These are phyloP conservation scores for Umbelopsis sp. DNA, from an alignment of 371 early-diverging fungal species.

Conservation along the genomic window DNA sequence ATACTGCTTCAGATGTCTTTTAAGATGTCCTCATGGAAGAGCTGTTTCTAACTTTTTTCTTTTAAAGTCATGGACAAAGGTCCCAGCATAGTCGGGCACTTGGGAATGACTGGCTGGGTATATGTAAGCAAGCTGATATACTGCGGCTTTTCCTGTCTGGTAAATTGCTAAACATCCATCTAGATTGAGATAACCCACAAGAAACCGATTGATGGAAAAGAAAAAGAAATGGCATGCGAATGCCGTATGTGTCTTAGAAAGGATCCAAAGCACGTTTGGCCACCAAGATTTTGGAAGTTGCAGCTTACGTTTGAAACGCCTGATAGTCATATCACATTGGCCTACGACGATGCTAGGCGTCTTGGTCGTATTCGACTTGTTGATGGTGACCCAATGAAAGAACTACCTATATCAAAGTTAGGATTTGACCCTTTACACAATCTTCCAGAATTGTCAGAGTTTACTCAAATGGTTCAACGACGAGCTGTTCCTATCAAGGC, in stretches of 20 bases:
- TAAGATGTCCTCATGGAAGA: no score
- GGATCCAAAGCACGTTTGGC: slow-evolving; percentile 42
- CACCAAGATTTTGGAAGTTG: slow-evolving; percentile 60
- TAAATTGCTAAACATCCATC: not conserved
- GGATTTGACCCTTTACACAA: slow-evolving; percentile 63
- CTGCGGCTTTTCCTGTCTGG: not conserved
- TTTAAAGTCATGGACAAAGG: slow-evolving; percentile 37
- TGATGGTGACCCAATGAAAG: slow-evolving; percentile 39
- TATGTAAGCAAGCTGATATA: slow-evolving; percentile 18
- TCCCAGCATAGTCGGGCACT: slow-evolving; percentile 54
- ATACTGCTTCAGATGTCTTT: slow-evolving; percentile 8
- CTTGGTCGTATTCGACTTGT: slow-evolving; percentile 56
- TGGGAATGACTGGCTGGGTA: slow-evolving; percentile 62
- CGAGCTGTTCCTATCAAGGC: slow-evolving; percentile 60
- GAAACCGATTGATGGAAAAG: not conserved
- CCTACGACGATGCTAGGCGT: slow-evolving; percentile 60
- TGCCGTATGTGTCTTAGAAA: not conserved
- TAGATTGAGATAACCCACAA: not conserved
- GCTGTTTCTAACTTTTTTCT: not conserved
- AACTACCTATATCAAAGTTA: slow-evolving; percentile 54
- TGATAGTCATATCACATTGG: slow-evolving; percentile 28
- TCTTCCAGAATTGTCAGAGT: slow-evolving; percentile 45
- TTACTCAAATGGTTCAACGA: slow-evolving; percentile 32
- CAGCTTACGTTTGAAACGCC: slow-evolving; percentile 37
- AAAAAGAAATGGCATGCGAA: slow-evolving; percentile 7